Conservation (phyloP, 495 filamentous ascomycete species). For the Daldinia loculata region DNA sequence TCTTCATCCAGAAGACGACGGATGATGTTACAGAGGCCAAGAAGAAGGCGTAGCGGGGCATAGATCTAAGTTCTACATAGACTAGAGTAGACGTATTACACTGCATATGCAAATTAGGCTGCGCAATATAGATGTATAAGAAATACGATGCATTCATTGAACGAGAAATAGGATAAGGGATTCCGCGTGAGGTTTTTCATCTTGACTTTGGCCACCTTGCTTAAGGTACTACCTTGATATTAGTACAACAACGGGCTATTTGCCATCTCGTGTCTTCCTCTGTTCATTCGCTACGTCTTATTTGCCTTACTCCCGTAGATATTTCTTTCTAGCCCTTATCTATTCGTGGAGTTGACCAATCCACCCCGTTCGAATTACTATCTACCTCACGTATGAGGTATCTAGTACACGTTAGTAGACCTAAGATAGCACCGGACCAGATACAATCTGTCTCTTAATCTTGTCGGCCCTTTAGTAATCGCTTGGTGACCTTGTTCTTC, state of each 20-base stretch:
- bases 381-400: neutral
- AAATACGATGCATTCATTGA: conserved; percentile 19
- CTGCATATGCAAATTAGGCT: conserved; percentile 17
- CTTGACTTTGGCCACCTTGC: conserved; percentile 14
- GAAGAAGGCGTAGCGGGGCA: conserved; percentile 50
- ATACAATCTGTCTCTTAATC: conserved; percentile 50
- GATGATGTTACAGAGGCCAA: conserved; percentile 47
- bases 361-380: neutral
- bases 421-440: neutral
- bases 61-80: conserved; percentile 37
- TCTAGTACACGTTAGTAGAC: neutral
- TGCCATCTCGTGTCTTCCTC: conserved; percentile 19
- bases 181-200: conserved; percentile 5
- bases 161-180: neutral
- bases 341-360: neutral
- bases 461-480: conserved; percentile 88
- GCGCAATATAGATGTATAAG: conserved; percentile 20
- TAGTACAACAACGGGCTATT: conserved; percentile 29
- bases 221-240: conserved; percentile 23
- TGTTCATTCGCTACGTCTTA: neutral
- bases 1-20: conserved; percentile 55
- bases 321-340: neutral
- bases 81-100: conserved; percentile 40
- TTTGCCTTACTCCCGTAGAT: neutral
- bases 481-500: conserved; percentile 99